Evolutionary conservation across 192 early-diverging fungal species (phyloP).

Genomic region (Funneliformis geosporum): DNA sequence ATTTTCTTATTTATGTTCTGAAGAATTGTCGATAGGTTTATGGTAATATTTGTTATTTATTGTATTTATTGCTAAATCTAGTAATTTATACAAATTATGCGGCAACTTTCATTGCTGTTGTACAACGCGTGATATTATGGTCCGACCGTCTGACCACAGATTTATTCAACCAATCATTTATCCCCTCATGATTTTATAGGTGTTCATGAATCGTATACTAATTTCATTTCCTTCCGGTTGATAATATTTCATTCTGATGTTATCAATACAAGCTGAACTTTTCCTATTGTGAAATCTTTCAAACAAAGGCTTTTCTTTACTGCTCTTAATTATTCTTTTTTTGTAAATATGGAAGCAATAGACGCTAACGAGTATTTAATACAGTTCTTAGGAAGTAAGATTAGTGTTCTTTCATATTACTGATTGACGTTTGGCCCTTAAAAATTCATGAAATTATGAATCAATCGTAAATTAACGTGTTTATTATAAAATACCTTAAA

Average conservation of each 20-base stretch:
- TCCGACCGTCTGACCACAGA: neutral
- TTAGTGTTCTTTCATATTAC: neutral
- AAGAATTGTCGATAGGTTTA: no score
- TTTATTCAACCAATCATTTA: constrained; percentile 5
- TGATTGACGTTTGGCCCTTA: neutral
- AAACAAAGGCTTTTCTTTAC: neutral
- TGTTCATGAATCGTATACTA: neutral
- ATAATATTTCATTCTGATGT: neutral
- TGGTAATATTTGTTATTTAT: no score
- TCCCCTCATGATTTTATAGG: neutral
- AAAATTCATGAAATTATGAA: neutral
- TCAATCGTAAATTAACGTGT: neutral
- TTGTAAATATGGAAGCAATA: constrained; percentile 23
- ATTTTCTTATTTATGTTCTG: no score
- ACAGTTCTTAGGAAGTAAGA: constrained; percentile 22
- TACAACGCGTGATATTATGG: no score
- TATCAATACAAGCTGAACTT: neutral
- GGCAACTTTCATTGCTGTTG: no score
- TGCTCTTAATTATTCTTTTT: neutral
- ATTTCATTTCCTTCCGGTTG: neutral
- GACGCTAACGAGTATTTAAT: constrained; percentile 30
- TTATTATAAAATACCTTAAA: neutral
- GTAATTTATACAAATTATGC: no score
- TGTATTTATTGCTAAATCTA: no score
- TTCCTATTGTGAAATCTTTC: neutral